phyloP scores from a whole-genome alignment of 306 rosid species.

The Quercus dentata region DNA sequence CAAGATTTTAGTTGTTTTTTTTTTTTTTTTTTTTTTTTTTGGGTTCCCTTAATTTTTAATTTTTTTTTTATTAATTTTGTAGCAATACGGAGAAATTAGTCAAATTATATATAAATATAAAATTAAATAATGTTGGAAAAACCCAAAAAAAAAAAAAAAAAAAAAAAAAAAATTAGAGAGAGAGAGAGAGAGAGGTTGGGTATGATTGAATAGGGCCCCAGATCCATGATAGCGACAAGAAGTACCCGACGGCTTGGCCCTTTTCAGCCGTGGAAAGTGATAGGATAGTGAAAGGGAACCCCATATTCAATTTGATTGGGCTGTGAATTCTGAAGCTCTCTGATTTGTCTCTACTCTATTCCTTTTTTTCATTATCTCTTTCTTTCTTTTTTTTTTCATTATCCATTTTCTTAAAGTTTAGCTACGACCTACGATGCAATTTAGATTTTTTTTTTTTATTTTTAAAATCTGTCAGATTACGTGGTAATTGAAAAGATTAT shows the following conservation, averaged over 20 bases:
- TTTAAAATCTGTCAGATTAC: no score
- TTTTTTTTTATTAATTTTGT: slow-evolving; percentile 27
- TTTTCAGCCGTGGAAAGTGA: slow-evolving; percentile 48
- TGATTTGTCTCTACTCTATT: slow-evolving; percentile 25
- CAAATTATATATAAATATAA: slow-evolving; percentile 18
- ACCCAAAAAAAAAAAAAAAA: no score
- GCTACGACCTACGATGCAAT: no score
- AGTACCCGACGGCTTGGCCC: slow-evolving; percentile 57
- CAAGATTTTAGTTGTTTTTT: slow-evolving; percentile 70
- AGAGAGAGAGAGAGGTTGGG: not conserved
- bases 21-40: not conserved
- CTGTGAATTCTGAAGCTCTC: slow-evolving; percentile 10
- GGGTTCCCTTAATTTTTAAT: no score
- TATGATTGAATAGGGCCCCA: slow-evolving; percentile 34
- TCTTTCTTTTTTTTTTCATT: no score
- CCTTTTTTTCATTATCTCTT: not conserved
- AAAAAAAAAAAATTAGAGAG: not conserved
- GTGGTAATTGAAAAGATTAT: no score
- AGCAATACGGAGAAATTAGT: slow-evolving; percentile 26
- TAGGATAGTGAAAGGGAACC: slow-evolving; percentile 34
- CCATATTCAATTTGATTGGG: slow-evolving; percentile 31
- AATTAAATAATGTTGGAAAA: not conserved
- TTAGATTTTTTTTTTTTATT: no score
- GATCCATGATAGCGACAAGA: slow-evolving; percentile 52
- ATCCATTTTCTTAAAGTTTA: no score